These are phyloP conservation scores for Candolleomyces efflorescens DNA, from an alignment of 768 basidiomycete species.

Conservation along the genomic window DNA sequence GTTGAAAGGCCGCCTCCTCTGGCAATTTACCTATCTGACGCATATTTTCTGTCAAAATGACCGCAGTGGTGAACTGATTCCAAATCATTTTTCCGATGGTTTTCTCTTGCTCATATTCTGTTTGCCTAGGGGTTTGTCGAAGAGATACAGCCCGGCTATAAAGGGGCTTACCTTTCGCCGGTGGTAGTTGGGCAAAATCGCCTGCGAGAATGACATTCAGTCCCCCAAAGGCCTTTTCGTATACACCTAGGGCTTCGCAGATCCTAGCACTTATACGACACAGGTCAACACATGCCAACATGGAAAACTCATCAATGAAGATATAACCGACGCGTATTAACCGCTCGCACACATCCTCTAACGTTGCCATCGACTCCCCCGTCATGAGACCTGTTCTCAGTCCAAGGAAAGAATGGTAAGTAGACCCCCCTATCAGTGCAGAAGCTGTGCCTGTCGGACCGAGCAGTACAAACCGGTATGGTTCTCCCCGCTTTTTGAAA, in stretches of 20 bases:
- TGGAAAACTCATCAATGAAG: constrained; percentile 40
- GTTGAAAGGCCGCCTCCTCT: constrained; percentile 22
- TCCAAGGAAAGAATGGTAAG: constrained; percentile 23
- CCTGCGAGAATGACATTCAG: constrained; percentile 40
- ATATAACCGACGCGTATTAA: constrained; percentile 37
- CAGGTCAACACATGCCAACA: constrained; percentile 28
- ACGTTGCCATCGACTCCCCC: too few species aligned
- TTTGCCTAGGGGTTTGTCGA: neutral
- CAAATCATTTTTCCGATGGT: constrained; percentile 26
- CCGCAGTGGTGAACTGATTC: constrained; percentile 29
- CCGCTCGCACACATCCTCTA: too few species aligned
- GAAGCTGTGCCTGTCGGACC: constrained; percentile 19
- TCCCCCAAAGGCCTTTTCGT: constrained; percentile 28
- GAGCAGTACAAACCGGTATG: neutral
- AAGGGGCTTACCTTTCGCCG: constrained; percentile 2
- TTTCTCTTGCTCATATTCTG: constrained; percentile 13
- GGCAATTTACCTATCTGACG: constrained; percentile 18
- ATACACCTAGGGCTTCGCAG: constrained; percentile 12
- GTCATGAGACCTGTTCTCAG: too few species aligned
- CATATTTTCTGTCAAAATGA: constrained; percentile 32
- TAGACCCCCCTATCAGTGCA: constrained; percentile 17
- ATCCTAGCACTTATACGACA: constrained; percentile 23
- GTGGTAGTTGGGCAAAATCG: constrained; percentile 43
- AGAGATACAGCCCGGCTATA: neutral
- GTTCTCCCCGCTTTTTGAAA: constrained; percentile 12